phyloP scores from a whole-genome alignment of 202 grass and related monocot genomes.

The Bolboschoenoplectus hybrid region DNA sequence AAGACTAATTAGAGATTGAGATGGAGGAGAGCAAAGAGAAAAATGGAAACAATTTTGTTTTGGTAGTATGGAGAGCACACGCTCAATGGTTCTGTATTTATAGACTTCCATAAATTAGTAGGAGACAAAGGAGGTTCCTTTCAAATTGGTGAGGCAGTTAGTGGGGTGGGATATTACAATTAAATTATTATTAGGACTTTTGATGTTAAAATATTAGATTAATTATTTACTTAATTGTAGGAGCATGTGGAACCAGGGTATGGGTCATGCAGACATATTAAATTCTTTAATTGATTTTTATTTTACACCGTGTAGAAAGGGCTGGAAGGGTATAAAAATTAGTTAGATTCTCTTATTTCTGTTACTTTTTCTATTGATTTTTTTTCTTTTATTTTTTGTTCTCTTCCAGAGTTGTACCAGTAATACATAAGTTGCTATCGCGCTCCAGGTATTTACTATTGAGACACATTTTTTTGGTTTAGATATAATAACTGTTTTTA shows the following conservation, averaged over 20 bases:
- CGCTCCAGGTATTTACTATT: not conserved
- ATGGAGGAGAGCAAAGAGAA: not conserved
- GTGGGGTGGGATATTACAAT: not conserved
- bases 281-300: not conserved
- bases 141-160: not conserved
- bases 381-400: not conserved
- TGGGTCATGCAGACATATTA: not conserved
- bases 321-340: not conserved
- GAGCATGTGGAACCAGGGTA: not conserved
- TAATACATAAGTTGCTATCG: not conserved
- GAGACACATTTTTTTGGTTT: too few relatives aligned
- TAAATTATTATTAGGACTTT: not conserved
- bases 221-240: not conserved
- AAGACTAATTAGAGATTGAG: not conserved
- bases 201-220: not conserved
- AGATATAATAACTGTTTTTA: not conserved
- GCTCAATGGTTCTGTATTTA: conserved; percentile 45
- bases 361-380: not conserved
- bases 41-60: conserved; percentile 19
- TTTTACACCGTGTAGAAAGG: not conserved
- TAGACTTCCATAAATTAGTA: conserved; percentile 27
- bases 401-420: not conserved
- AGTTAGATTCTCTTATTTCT: not conserved
- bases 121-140: not conserved
- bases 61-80: conserved; percentile 61